Conservation (phyloP, 768 basidiomycete species). For the Rhodotorula diobovata region DNA sequence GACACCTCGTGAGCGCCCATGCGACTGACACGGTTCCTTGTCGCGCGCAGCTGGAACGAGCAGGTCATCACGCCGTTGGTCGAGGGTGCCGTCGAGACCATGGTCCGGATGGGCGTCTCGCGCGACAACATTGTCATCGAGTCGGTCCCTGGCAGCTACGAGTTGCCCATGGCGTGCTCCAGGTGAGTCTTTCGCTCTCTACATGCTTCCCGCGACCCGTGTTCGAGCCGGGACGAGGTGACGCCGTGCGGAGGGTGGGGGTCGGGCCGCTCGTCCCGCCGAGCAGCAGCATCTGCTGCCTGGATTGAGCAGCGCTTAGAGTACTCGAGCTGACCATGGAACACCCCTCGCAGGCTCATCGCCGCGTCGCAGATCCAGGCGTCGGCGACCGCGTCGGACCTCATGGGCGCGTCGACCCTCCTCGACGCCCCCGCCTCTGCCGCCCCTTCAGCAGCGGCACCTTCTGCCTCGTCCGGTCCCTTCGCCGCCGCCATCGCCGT, state of each 20-base stretch:
- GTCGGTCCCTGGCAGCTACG: slow-evolving; percentile 90
- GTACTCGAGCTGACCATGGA: background rate
- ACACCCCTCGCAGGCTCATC: slow-evolving; percentile 61
- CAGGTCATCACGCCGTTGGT: slow-evolving; percentile 78
- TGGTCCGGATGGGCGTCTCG: slow-evolving; percentile 80
- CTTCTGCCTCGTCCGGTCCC: slow-evolving; percentile 54
- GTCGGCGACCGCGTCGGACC: slow-evolving; percentile 69
- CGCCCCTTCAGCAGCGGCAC: slow-evolving; percentile 49
- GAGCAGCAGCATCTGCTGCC: too few relatives aligned
- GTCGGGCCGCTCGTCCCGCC: too few relatives aligned
- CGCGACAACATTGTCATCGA: slow-evolving; percentile 83
- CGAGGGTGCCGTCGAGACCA: slow-evolving; percentile 68
- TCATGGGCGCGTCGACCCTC: slow-evolving; percentile 59
- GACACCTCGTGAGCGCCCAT: background rate
- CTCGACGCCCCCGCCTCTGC: slow-evolving; percentile 57
- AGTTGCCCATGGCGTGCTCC: slow-evolving; percentile 78
- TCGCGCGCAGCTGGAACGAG: slow-evolving; percentile 68
- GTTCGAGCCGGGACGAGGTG: background rate
- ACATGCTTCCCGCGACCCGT: too few relatives aligned
- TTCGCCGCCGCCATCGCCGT: slow-evolving; percentile 97
- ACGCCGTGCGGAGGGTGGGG: too few relatives aligned
- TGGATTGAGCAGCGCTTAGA: too few relatives aligned
- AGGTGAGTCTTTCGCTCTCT: slow-evolving; percentile 55
- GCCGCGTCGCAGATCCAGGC: slow-evolving; percentile 78
- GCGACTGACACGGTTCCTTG: background rate